These are phyloP conservation scores for Termitomyces sp. DNA, from an alignment of 1,284 basidiomycete genomes.

Conservation along the genomic window DNA sequence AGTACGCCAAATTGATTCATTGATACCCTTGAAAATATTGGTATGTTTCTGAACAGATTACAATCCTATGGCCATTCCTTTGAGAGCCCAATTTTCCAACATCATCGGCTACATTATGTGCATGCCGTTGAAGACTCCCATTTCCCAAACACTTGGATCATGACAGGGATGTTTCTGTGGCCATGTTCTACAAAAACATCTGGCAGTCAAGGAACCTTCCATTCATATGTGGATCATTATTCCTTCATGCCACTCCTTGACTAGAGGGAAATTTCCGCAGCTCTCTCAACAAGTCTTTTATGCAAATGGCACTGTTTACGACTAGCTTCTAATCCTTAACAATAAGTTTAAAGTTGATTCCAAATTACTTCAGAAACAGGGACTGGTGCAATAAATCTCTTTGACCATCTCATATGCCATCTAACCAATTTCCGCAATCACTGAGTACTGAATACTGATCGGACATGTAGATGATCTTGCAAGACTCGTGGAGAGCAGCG, in stretches of 20 bases:
- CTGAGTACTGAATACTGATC: slow-evolving; percentile 23
- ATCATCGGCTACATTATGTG: slow-evolving; percentile 41
- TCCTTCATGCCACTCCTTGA: neutral
- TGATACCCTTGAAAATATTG: too few species aligned
- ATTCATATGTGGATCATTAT: slow-evolving; percentile 32
- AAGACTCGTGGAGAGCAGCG: slow-evolving; percentile 63
- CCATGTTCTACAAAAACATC: slow-evolving; percentile 39
- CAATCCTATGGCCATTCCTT: slow-evolving; percentile 41
- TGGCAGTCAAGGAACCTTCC: slow-evolving; percentile 46
- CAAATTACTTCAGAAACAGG: slow-evolving; percentile 36
- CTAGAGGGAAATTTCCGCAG: slow-evolving; percentile 6
- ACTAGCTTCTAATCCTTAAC: slow-evolving; percentile 44
- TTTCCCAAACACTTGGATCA: neutral
- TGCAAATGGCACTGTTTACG: slow-evolving; percentile 41
- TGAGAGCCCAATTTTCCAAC: slow-evolving; percentile 38
- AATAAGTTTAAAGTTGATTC: slow-evolving; percentile 44
- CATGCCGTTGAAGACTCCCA: slow-evolving; percentile 24
- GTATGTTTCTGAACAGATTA: slow-evolving; percentile 11
- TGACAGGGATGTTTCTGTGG: slow-evolving; percentile 36
- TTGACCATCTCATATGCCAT: neutral
- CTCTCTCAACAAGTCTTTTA: slow-evolving; percentile 51
- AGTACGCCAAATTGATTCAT: slow-evolving; percentile 18
- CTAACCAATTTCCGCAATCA: slow-evolving; percentile 10
- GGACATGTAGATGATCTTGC: slow-evolving; percentile 46
- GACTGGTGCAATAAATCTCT: slow-evolving; percentile 25